These are phyloP conservation scores for Amphirosellinia nigrospora DNA, from an alignment of 495 filamentous ascomycete genomes.

Conservation along the genomic window DNA sequence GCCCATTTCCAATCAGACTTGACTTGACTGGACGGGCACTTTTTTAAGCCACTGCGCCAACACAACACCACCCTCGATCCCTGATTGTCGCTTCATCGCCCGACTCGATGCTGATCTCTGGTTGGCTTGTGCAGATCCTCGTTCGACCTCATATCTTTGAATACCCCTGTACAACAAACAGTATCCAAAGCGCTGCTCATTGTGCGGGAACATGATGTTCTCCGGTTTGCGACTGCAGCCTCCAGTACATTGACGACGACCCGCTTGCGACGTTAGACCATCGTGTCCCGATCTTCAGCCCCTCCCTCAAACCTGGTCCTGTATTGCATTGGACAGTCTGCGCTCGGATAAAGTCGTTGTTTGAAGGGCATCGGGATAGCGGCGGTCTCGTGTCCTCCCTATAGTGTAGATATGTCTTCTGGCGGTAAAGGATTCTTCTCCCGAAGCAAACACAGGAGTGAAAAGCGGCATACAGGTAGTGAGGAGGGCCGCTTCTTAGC, in stretches of 20 bases:
- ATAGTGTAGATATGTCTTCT: constrained; percentile 58
- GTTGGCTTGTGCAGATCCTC: constrained; percentile 35
- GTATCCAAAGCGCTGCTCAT: constrained; percentile 31
- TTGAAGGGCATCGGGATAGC: constrained; percentile 32
- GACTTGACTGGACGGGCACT: constrained; percentile 1
- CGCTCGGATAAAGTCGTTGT: constrained; percentile 23
- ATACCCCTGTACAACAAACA: constrained; percentile 36
- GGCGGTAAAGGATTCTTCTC: constrained; percentile 85
- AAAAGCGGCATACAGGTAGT: constrained; percentile 64
- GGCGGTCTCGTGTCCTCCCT: constrained; percentile 33
- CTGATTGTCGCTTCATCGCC: constrained; percentile 25
- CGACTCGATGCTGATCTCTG: constrained; percentile 31
- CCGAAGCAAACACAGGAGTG: constrained; percentile 75
- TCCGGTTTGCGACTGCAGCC: constrained; percentile 34
- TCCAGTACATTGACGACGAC: constrained; percentile 39
- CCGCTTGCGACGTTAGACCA: constrained; percentile 27
- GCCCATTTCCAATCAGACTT: not conserved
- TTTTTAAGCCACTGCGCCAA: not conserved
- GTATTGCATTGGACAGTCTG: constrained; percentile 25
- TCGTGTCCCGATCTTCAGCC: constrained; percentile 10
- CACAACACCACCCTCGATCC: not conserved
- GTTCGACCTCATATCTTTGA: constrained; percentile 29
- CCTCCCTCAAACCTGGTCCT: constrained; percentile 8
- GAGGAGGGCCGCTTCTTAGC: constrained; percentile 56
- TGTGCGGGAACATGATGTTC: constrained; percentile 39